Base-by-base conservation (phyloP, 495 filamentous ascomycete species). In the Lasiosphaeris hirsuta region DNA sequence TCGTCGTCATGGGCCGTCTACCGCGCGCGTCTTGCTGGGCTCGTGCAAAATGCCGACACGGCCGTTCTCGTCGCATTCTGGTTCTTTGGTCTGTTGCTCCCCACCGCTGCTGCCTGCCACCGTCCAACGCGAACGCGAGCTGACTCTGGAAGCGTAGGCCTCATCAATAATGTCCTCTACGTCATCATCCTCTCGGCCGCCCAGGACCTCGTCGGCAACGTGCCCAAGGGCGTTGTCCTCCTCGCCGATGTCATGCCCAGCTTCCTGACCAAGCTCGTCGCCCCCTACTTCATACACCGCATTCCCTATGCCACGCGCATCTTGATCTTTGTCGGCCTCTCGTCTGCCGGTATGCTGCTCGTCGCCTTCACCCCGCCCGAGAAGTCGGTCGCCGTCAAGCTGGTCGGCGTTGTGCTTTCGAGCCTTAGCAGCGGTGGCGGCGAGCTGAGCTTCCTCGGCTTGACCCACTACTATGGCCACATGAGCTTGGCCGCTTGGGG, bases 131-230 rank as follows among this genome's bases (percentile, higher is more conserved):
- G 15, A 35, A 40, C 38, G 51, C 40, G 4, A 30, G 43, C 17
- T 10, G 19, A 14, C 51, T 10, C 7, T n/a, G 0, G 11, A 13
- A 17, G 15, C 15, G 33, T 58, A 97, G 93, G 94, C 52, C 78
- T 96, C 6, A 90, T 98, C 69, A 98, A 98, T 73, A 97, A 97
- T 75, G 88, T 98, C 66, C 88, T 96, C 72, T 98, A 97, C 69
- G 92, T 98, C 35, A 88, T 98, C 69, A 90, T 98, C 70, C 85
- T 98, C 62, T 92, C 92, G 11, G 88, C 94, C n/a, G 93, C 94
- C 17, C 87, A 96, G 57, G 94, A 98, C 69, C 87, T 98, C 56
- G 94, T 97, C 67, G 92, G 92, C 10, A 84, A 88, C 38, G 78
- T 96, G 1, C 94, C 93, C 30, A 97, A 96, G 71, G 90, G 86